Base-by-base conservation (phyloP, 305 asterid species). In the Fraxinus ornus region DNA sequence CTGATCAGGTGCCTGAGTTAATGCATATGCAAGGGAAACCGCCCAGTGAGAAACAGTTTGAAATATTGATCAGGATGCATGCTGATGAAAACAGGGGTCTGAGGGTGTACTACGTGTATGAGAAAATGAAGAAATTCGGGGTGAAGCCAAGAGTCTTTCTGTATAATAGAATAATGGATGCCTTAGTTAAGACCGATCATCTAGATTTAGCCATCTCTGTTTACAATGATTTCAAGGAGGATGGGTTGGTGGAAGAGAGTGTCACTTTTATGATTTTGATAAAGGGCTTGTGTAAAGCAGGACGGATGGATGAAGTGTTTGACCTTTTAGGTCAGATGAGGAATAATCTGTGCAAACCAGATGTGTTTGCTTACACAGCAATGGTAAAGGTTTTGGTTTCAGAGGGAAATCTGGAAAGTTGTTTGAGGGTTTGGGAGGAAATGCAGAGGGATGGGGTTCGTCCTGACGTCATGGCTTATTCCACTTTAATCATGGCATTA, bases 331-430 rank as follows among this genome's bases (percentile, higher is more conserved):
- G 83, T 80, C 89, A 68, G 86, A 94, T 93, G 99, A 92, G 97
- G 88, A 86, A 88, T 87, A 91, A 90, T 68, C 89, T 87, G 32
- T 92, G 97, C 88, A 95, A 90, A 80, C 99, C 99, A 17, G 99
- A 95, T 64, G 95, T 95, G 52, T 95, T 95, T 89, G 99, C 98
- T 1, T 95, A 95, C 89, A 95, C 99, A 22, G 97, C 99, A 73
- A 92, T 94, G 93, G 85, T 94, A 24, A 95, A 91, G 86, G 85
- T 91, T 81, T 83, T 95, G 88, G 89, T 89, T 80, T 88, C 93
- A 1, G 89, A 87, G 89, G 91, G 92, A 78, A 88, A 94, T 86
- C 84, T 95, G 83, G 94, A 95, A 80, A 94, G 91, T 57, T 91
- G 99, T 88, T 89, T 92, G 85, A 88, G 47, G 85, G 88, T 95